Evolutionary conservation across 805 yeast genomes (phyloP).

Genomic region (Trichomonascus vanleenenianus): DNA sequence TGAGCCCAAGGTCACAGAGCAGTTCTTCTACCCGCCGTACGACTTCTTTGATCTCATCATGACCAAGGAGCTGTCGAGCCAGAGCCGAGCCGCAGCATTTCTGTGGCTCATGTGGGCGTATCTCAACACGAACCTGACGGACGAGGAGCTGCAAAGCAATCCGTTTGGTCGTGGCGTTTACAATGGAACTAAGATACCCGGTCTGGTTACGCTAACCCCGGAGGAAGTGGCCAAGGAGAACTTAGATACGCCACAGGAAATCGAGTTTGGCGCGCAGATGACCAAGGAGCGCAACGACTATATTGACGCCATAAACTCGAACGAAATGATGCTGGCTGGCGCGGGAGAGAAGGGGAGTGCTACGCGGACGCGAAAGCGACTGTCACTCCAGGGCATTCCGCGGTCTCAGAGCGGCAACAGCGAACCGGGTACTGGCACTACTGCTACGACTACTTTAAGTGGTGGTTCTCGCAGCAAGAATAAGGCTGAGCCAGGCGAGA

Average conservation of each 20-base stretch:
- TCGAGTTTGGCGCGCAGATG: constrained; percentile 37
- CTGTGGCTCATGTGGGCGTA: constrained; percentile 80
- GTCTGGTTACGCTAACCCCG: constrained; percentile 23
- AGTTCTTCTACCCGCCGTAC: constrained; percentile 30
- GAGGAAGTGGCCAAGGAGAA: constrained; percentile 31
- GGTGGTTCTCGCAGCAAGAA: background rate
- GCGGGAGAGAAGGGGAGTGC: too few relatives aligned
- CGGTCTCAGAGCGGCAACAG: background rate
- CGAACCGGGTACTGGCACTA: background rate
- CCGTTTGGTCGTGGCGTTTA: constrained; percentile 44
- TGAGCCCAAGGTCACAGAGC: constrained; percentile 43
- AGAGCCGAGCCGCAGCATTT: constrained; percentile 61
- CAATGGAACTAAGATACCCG: constrained; percentile 36
- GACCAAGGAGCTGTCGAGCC: constrained; percentile 51
- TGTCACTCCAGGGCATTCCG: too few relatives aligned
- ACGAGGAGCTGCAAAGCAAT: constrained; percentile 42
- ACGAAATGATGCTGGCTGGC: background rate
- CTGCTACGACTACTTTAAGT: background rate
- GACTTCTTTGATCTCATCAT: constrained; percentile 71
- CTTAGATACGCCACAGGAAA: constrained; percentile 38
- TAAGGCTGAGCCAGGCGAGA: background rate
- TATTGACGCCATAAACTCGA: constrained; percentile 18
- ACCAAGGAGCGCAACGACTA: constrained; percentile 31
- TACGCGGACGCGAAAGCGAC: background rate
- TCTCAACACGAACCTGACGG: constrained; percentile 60